Evolutionary conservation across 768 basidiomycete species (phyloP).

Genomic region (Hortiboletus campestris): DNA sequence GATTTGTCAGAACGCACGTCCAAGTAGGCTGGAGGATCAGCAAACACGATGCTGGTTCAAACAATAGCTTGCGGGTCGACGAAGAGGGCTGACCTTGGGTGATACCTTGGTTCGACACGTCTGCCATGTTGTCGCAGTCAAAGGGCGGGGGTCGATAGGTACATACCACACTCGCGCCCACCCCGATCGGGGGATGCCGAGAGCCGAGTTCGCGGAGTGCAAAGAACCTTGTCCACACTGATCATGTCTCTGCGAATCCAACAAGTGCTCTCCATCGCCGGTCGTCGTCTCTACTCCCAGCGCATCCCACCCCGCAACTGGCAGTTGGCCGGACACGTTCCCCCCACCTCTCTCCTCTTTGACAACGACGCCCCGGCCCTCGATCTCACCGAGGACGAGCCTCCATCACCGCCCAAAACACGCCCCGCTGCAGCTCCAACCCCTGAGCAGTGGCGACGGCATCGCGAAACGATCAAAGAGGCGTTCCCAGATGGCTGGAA

Average conservation of each 20-base stretch:
- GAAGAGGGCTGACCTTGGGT: slow-evolving; percentile 53
- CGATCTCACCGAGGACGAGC: slow-evolving; percentile 33
- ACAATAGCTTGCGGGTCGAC: slow-evolving; percentile 3
- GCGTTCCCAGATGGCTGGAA: slow-evolving; percentile 69
- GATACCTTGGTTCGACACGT: slow-evolving; percentile 73
- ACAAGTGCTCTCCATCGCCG: slow-evolving; percentile 1
- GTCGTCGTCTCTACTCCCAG: slow-evolving; percentile 27
- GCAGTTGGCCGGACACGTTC: slow-evolving; percentile 31
- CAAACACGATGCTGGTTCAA: slow-evolving; percentile 14
- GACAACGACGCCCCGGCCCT: slow-evolving; percentile 14
- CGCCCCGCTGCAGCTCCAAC: slow-evolving; percentile 22
- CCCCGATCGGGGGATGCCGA: slow-evolving; percentile 24
- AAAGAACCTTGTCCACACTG: neutral
- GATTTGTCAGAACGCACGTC: slow-evolving; percentile 84
- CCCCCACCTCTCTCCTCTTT: slow-evolving; percentile 30
- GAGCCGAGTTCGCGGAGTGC: slow-evolving; percentile 17
- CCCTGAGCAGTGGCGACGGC: slow-evolving; percentile 48
- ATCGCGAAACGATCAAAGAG: slow-evolving; percentile 51
- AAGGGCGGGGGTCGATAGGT: neutral
- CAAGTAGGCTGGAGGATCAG: slow-evolving; percentile 62
- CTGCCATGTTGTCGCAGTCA: slow-evolving; percentile 56
- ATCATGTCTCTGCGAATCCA: slow-evolving; percentile 21
- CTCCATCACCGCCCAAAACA: slow-evolving; percentile 23
- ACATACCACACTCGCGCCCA: neutral
- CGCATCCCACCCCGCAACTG: slow-evolving; percentile 28